These are phyloP conservation scores for Tuber calosporum DNA, from an alignment of 495 filamentous ascomycete species.

Conservation along the genomic window DNA sequence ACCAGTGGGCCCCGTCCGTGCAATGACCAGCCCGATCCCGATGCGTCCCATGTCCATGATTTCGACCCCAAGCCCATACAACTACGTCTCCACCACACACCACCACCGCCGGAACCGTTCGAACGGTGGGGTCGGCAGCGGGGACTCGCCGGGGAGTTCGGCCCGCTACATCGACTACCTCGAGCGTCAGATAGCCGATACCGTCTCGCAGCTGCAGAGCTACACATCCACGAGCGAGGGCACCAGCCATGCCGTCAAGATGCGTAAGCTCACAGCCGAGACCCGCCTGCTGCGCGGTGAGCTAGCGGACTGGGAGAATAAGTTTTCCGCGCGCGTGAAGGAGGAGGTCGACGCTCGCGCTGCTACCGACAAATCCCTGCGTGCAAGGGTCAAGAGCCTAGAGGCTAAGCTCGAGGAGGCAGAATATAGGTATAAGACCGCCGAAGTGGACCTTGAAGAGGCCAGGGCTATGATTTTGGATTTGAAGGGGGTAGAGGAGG, in stretches of 20 bases:
- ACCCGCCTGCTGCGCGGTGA: conserved; percentile 42
- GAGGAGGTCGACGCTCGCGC: conserved; percentile 42
- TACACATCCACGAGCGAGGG: conserved; percentile 42
- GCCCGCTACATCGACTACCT: conserved; percentile 50
- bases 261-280: conserved; percentile 43
- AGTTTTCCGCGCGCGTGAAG: conserved; percentile 45
- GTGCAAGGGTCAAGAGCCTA: conserved; percentile 22
- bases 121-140: conserved; percentile 12
- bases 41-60: not conserved
- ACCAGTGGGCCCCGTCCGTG: conserved; percentile 8
- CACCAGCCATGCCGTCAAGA: conserved; percentile 43
- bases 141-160: conserved; percentile 18
- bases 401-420: conserved; percentile 25
- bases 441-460: conserved; percentile 40
- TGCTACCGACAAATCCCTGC: conserved; percentile 37
- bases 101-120: conserved; percentile 26
- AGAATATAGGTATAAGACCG: conserved; percentile 11
- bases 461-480: conserved; percentile 35
- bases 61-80: not conserved
- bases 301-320: conserved; percentile 46
- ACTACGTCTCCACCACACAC: not conserved
- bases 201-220: conserved; percentile 44
- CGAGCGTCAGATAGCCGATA: conserved; percentile 46
- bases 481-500: conserved; percentile 42
- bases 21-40: conserved; percentile 23